Base-by-base conservation (phyloP, 73 alveolate genomes). In the Paramecium octaurelia region DNA sequence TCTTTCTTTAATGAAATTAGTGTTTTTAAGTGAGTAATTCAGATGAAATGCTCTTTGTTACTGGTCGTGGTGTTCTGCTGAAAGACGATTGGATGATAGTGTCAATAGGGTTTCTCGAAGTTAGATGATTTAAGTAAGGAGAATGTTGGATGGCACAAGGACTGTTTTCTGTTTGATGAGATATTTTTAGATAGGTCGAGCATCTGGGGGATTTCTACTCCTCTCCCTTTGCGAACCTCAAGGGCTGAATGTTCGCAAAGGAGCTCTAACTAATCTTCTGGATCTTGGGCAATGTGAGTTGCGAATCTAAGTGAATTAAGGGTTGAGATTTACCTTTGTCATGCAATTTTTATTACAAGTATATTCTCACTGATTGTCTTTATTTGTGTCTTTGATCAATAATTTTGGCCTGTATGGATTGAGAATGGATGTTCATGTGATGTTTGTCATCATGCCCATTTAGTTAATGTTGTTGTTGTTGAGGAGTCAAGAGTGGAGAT, bases 311-410 rank as follows among this genome's bases (percentile, higher is more conserved):
- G n/a, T 24, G 10, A 40, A 7, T 64, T 0, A 21, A 8, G 0
- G 5, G 7, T 46, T 59, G 6, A 2, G 8, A 64, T 6, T 6
- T 64, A 64, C 84, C 84, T 34, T 64, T 64, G 12, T 64, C 84
- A 3, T 64, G 84, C 8, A 64, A 34, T 64, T 64, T 64, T 34
- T 64, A 34, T 64, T 64, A 9, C 48, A 64, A 64, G 27, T 64
- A 64, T 34, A 64, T 3, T 64, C 27, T 27, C 14, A 64, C 84
- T 31, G 84, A 64, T 64, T 64, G 31, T 64, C 84, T 64, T 34
- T 64, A 64, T 64, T 64, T 64, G 24, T 64, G 84, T 64, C 84
- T 64, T 64, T 64, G n/a, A 27, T 64, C 84, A 34, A 64, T 23
- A 64, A 64, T 64, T 64, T 64, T 64, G 27, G 84, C 84, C 12